A percentile compares a stretch with the other conserved stretches of the same genome.
phyloP scores from a whole-genome alignment of 768 basidiomycete species.

The Hortiboletus campestris region DNA sequence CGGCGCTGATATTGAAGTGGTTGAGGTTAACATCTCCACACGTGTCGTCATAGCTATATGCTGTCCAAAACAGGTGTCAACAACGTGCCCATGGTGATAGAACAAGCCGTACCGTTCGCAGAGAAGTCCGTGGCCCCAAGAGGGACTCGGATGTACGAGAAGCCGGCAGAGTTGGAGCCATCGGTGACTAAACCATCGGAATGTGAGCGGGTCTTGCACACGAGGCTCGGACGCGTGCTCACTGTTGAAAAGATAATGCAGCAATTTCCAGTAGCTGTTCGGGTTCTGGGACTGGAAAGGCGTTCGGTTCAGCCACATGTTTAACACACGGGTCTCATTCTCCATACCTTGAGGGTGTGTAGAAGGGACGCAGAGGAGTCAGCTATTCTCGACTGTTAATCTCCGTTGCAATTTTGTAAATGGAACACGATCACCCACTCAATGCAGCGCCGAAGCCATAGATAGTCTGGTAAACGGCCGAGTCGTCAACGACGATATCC shows the following conservation, averaged over 20 bases:
- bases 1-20: constrained; percentile 53
- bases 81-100: background rate
- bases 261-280: constrained; percentile 54
- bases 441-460: constrained; percentile 66
- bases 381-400: constrained; percentile 38
- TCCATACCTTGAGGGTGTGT: constrained; percentile 59
- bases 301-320: constrained; percentile 2
- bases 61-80: constrained; percentile 29
- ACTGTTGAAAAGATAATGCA: constrained; percentile 57
- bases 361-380: constrained; percentile 67
- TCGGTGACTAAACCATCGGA: constrained; percentile 44
- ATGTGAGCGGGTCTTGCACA: background rate
- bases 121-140: constrained; percentile 79
- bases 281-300: constrained; percentile 45
- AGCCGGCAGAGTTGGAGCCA: constrained; percentile 59
- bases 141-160: constrained; percentile 67
- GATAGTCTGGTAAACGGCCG: constrained; percentile 55
- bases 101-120: constrained; percentile 41
- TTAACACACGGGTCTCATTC: background rate
- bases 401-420: background rate
- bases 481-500: constrained; percentile 61
- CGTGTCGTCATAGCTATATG: constrained; percentile 66
- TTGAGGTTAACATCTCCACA: constrained; percentile 57
- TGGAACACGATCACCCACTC: constrained; percentile 40
- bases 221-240: background rate